Evolutionary conservation across 768 basidiomycete species (phyloP).

Genomic region (Phaffia tasmanica): DNA sequence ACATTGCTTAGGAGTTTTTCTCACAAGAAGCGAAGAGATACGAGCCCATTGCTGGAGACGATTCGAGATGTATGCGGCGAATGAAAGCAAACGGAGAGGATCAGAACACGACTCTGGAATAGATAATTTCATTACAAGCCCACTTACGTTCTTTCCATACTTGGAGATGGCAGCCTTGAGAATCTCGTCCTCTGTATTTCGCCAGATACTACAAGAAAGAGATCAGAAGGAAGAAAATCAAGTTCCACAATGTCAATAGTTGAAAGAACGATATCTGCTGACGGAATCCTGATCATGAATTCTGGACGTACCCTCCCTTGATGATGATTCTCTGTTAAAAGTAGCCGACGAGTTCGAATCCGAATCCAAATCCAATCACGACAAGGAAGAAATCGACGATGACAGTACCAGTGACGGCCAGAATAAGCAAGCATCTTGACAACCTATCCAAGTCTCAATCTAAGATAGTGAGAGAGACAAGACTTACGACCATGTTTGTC

Average conservation of each 20-base stretch:
- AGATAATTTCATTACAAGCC: background rate
- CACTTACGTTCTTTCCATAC: conserved; percentile 40
- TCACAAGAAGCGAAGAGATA: conserved; percentile 90
- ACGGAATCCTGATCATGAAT: background rate
- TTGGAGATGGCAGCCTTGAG: conserved; percentile 85
- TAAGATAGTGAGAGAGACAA: too few relatives aligned
- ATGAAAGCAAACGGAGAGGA: conserved; percentile 2
- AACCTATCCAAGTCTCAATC: too few relatives aligned
- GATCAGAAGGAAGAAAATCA: background rate
- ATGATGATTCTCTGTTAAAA: conserved; percentile 24
- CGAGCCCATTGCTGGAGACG: conserved; percentile 60
- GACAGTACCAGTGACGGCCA: too few relatives aligned
- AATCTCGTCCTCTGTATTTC: conserved; percentile 61
- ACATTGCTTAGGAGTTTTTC: conserved; percentile 99
- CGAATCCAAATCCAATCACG: too few relatives aligned
- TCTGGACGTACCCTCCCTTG: conserved; percentile 25
- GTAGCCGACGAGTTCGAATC: too few relatives aligned
- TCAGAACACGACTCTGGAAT: background rate
- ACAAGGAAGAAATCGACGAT: too few relatives aligned
- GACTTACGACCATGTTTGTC: too few relatives aligned
- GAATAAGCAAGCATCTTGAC: too few relatives aligned
- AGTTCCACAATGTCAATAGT: background rate
- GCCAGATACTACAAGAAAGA: conserved; percentile 6
- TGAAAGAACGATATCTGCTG: background rate
- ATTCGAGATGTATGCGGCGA: background rate